A percentile compares a stretch with the other conserved stretches of the same genome.
phyloP scores from a whole-genome alignment of 2,329 filamentous ascomycete genomes.

The Cercospora sp. region DNA sequence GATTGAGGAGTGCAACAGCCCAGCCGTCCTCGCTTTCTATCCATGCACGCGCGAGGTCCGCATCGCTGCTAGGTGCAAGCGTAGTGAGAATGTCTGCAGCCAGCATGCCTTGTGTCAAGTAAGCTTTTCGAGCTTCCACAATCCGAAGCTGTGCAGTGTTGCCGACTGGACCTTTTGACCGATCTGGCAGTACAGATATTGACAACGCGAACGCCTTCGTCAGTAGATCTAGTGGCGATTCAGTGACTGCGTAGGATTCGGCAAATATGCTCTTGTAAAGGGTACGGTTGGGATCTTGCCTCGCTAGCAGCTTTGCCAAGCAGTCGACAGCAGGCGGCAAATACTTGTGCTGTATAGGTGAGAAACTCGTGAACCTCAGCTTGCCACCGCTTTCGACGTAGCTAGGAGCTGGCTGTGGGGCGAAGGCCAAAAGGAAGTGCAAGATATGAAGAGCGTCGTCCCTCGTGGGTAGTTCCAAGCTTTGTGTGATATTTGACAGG shows the following conservation, averaged over 20 bases:
- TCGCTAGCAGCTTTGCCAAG: slow-evolving; percentile 84
- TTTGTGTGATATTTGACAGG: slow-evolving; percentile 78
- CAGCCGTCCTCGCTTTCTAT: slow-evolving; percentile 81
- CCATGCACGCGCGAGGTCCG: slow-evolving; percentile 72
- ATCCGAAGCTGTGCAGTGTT: slow-evolving; percentile 56
- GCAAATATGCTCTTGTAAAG: slow-evolving; percentile 81
- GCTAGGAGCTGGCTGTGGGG: slow-evolving; percentile 71
- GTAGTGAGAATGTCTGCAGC: slow-evolving; percentile 84
- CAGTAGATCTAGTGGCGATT: slow-evolving; percentile 72
- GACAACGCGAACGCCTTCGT: slow-evolving; percentile 85
- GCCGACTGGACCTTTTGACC: slow-evolving; percentile 56
- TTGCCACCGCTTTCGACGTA: slow-evolving; percentile 38
- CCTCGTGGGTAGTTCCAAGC: slow-evolving; percentile 76
- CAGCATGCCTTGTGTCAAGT: slow-evolving; percentile 87
- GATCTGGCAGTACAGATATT: slow-evolving; percentile 79
- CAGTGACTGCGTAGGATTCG: slow-evolving; percentile 51
- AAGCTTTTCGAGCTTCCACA: slow-evolving; percentile 80
- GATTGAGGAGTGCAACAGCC: slow-evolving; percentile 72
- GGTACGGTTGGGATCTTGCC: slow-evolving; percentile 88
- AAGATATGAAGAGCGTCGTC: slow-evolving; percentile 86
- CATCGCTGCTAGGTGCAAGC: slow-evolving; percentile 52
- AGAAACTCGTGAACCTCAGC: slow-evolving; percentile 78
- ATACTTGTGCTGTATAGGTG: slow-evolving; percentile 80
- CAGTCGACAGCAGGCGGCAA: slow-evolving; percentile 86
- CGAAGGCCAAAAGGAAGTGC: slow-evolving; percentile 87